phyloP scores from a whole-genome alignment of 225 moss, liverwort and hornwort genomes.

The Climacium dendroides region DNA sequence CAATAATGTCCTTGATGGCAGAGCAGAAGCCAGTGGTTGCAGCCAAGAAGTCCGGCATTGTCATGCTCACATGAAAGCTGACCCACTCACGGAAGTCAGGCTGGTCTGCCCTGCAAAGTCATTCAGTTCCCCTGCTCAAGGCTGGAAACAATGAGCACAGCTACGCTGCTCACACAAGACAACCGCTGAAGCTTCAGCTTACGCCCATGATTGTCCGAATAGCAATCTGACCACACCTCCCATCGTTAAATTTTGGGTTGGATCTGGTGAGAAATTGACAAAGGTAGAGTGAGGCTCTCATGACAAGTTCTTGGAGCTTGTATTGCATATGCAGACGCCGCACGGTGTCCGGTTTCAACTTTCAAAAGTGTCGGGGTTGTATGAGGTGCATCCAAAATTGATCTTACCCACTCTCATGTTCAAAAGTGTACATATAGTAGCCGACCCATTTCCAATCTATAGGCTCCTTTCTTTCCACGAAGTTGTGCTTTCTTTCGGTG shows the following conservation, averaged over 20 bases:
- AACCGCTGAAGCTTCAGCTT: neutral
- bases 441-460: too few relatives aligned
- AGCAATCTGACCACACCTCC: neutral
- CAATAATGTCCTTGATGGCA: neutral
- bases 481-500: too few relatives aligned
- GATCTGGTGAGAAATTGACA: neutral
- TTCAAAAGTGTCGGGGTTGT: neutral
- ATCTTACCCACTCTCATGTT: neutral
- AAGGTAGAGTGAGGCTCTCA: neutral
- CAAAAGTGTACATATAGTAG: neutral
- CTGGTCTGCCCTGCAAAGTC: neutral
- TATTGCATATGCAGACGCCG: rapidly evolving
- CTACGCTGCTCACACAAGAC: neutral
- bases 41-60: neutral
- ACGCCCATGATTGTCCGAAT: neutral
- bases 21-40: neutral
- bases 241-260: neutral
- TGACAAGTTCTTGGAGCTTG: neutral
- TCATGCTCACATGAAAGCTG: neutral
- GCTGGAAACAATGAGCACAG: neutral
- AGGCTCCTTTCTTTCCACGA: too few relatives aligned
- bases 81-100: neutral
- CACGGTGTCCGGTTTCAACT: rapidly evolving
- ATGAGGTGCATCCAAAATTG: neutral
- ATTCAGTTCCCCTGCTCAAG: neutral